Base-by-base conservation (phyloP, 2,329 filamentous ascomycete genomes). In the Pseudogymnoascus sp. region DNA sequence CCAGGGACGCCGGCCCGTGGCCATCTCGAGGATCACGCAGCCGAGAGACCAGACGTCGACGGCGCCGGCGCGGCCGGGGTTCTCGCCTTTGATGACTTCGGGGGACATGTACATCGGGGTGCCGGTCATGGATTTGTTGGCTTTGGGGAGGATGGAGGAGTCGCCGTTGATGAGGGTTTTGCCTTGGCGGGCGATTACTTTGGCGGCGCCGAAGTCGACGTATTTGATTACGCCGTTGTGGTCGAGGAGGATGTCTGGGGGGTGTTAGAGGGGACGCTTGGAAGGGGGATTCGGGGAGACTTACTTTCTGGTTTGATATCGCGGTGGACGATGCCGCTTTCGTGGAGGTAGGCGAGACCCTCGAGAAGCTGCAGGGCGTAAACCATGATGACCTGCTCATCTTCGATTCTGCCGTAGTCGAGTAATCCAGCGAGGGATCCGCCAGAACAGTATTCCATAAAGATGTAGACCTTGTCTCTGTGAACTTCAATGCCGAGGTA, bases 31-130 rank as follows among this genome's bases (percentile, higher is more conserved):
- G 68, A 99, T 91, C 38, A 99, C 95, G 73, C 95, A 99, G 62
- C 95, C 93, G 2, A 99, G 82, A 2, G 93, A 97, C 93, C 93
- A 99, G 66, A 97, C 88, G 73, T 99, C 93, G 50, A 96, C 91
- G 2, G 93, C 88, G 40, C 93, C 93, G 64, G 92, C 88, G 68
- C 90, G 89, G 62, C 90, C 89, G 11, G 87, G 80, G 73, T 87
- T 87, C 68, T 93, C 89, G 63, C 95, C 95, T 72, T 93, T 96
- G 79, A 99, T 97, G 42, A 97, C 91, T 79, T 99, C 95, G 4
- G 95, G 95, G 5, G 95, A 97, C 95, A 99, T 99, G 81, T 99
- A 99, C 95, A 99, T 99, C 2, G 95, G 95, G 10, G 95, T 99
- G 69, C 95, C 95, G 18, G 93, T 96, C 88, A 97, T 97, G 37